A percentile compares a stretch with the other conserved stretches of the same genome.
Evolutionary conservation across 2,329 filamentous ascomycete genomes (phyloP).

Genomic region (Xylaria sp.): DNA sequence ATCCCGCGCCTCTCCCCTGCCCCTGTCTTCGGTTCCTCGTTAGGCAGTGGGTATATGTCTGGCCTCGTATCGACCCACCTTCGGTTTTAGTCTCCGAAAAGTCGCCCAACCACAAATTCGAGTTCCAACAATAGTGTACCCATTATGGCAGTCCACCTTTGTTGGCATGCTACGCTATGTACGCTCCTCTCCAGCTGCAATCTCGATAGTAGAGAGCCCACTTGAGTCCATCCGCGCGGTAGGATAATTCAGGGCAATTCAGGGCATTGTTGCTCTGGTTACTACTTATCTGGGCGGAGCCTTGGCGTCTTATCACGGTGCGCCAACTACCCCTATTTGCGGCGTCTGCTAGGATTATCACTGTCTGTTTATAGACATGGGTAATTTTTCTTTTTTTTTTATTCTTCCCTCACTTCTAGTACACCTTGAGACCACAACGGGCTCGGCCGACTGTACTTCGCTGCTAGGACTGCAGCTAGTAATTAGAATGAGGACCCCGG

Average conservation of each 20-base stretch:
- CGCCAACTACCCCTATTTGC: constrained; percentile 25
- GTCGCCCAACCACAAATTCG: constrained; percentile 25
- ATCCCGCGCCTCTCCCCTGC: constrained; percentile 11
- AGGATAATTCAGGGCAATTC: constrained; percentile 12
- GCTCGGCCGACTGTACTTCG: constrained; percentile 26
- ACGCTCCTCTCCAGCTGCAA: constrained; percentile 20
- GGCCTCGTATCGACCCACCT: constrained; percentile 34
- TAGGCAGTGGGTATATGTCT: constrained; percentile 6
- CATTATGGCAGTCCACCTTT: constrained; percentile 8
- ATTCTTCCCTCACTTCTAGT: constrained; percentile 6
- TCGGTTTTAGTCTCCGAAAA: constrained; percentile 31
- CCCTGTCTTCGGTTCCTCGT: constrained; percentile 23
- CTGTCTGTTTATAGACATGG: constrained; percentile 20
- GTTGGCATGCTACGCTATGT: constrained; percentile 24
- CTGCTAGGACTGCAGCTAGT: constrained; percentile 28
- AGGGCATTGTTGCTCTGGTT: constrained; percentile 5
- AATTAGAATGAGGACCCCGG: constrained; percentile 33
- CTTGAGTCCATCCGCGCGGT: constrained; percentile 18
- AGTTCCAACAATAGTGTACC: constrained; percentile 15
- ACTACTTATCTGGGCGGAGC: constrained; percentile 10
- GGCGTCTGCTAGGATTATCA: constrained; percentile 5
- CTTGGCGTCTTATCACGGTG: constrained; percentile 22
- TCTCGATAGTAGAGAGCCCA: constrained; percentile 20
- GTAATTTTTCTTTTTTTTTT: constrained; percentile 6
- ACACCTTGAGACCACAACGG: constrained; percentile 9